Conservation (phyloP, 768 basidiomycete species). For the Tricholoma flavovirens region DNA sequence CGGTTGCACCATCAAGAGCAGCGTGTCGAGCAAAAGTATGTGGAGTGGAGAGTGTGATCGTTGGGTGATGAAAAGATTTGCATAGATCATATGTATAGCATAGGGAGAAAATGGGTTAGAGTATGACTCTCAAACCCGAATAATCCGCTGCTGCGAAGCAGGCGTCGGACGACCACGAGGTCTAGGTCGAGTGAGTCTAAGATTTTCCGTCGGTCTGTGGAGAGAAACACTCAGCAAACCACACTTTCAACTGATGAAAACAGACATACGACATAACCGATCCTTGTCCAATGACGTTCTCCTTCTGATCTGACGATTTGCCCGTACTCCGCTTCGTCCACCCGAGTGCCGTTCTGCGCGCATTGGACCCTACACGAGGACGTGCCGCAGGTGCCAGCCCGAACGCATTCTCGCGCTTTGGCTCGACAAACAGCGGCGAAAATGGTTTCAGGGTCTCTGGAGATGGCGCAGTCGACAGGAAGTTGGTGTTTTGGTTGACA, state of each 20-base stretch:
- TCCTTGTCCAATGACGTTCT: conserved; percentile 37
- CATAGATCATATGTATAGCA: not conserved
- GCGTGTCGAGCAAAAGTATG: not conserved
- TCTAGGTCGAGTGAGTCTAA: conserved; percentile 45
- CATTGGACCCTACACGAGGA: conserved; percentile 48
- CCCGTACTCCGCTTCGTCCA: conserved; percentile 59
- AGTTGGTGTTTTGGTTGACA: conserved; percentile 40
- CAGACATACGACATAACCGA: conserved; percentile 51
- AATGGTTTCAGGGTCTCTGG: conserved; percentile 37
- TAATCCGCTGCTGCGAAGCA: conserved; percentile 31
- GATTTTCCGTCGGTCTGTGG: conserved; percentile 40
- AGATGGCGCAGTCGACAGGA: conserved; percentile 31
- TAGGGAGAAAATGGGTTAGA: not conserved
- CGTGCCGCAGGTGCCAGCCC: conserved; percentile 33
- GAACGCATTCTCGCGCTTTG: conserved; percentile 34
- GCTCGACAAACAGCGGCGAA: conserved; percentile 33
- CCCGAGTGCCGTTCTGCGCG: conserved; percentile 51
- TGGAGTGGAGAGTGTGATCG: not conserved
- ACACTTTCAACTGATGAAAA: not conserved
- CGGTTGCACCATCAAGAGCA: not conserved
- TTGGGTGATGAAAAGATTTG: not conserved
- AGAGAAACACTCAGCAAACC: not conserved
- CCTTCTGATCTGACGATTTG: conserved; percentile 51
- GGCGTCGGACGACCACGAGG: conserved; percentile 45
- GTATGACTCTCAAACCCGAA: conserved; percentile 25